phyloP scores from a whole-genome alignment of 2,329 filamentous ascomycete genomes.

The Colletotrichum gloeosporioides region DNA sequence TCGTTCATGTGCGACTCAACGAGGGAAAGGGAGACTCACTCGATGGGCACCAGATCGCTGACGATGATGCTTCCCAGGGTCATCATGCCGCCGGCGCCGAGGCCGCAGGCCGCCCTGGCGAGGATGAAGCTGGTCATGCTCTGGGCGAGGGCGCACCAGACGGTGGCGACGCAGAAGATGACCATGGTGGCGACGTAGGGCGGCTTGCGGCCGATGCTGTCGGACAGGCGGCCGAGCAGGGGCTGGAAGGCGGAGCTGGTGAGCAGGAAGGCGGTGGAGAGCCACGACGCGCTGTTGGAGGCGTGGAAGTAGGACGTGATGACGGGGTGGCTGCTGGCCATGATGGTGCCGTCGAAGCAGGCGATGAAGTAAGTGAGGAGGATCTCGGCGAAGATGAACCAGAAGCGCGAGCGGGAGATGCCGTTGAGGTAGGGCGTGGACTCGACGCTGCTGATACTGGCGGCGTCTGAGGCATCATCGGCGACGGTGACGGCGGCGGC shows the following conservation, averaged over 20 bases:
- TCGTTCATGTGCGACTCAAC: too few relatives aligned
- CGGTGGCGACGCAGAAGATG: slow-evolving; percentile 68
- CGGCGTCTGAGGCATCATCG: slow-evolving; percentile 4
- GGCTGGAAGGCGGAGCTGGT: slow-evolving; percentile 81
- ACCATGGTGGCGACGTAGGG: slow-evolving; percentile 69
- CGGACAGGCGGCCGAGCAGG: slow-evolving; percentile 75
- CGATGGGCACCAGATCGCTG: slow-evolving; percentile 73
- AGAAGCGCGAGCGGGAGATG: slow-evolving; percentile 59
- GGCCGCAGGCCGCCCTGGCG: slow-evolving; percentile 72
- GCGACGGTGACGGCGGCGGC: neutral
- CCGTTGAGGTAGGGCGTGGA: slow-evolving; percentile 46
- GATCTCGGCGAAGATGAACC: slow-evolving; percentile 66
- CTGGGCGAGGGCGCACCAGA: slow-evolving; percentile 72
- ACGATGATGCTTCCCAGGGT: neutral
- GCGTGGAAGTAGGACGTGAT: slow-evolving; percentile 82
- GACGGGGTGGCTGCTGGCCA: slow-evolving; percentile 81
- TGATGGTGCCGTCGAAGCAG: slow-evolving; percentile 79
- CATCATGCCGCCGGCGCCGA: slow-evolving; percentile 69
- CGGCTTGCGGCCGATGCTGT: slow-evolving; percentile 72
- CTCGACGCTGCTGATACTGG: slow-evolving; percentile 10
- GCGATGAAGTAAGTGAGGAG: slow-evolving; percentile 63
- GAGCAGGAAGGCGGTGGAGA: slow-evolving; percentile 79
- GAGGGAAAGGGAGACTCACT: slow-evolving; percentile 46
- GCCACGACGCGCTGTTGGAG: slow-evolving; percentile 82
- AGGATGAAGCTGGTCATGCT: slow-evolving; percentile 74